phyloP scores from a whole-genome alignment of 257 asterid species.

The Rhazya stricta region DNA sequence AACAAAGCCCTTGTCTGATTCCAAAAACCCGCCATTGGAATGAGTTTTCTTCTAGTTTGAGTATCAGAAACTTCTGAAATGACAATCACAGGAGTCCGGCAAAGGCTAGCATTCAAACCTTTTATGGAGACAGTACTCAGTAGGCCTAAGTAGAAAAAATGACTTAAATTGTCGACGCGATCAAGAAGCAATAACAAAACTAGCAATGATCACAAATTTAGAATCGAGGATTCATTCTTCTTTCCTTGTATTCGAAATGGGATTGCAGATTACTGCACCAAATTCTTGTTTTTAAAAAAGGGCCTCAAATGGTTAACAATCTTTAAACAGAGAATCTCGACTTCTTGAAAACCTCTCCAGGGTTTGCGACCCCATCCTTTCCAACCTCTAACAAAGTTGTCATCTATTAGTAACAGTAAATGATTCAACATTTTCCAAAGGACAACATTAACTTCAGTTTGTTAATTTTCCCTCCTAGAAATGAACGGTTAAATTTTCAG shows the following conservation, averaged over 20 bases:
- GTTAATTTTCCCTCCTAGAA: no score
- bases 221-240: neutral
- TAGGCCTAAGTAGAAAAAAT: neutral
- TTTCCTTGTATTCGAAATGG: neutral
- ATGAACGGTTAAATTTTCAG: no score
- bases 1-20: slow-evolving; percentile 32
- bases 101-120: neutral
- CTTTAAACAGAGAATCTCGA: no score
- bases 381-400: no score
- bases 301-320: no score
- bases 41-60: neutral
- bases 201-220: neutral
- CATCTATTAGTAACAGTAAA: no score
- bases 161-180: neutral
- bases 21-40: slow-evolving; percentile 24
- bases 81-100: neutral
- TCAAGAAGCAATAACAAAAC: neutral
- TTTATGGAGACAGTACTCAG: no score
- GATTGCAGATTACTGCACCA: neutral
- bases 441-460: no score
- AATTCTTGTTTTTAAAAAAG: neutral
- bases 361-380: no score
- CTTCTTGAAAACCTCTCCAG: no score
- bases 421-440: no score
- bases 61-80: neutral